A percentile compares a stretch with the other conserved stretches of the same genome.
Conservation (phyloP, 1,284 basidiomycete species). For the Peniophora sp. region DNA sequence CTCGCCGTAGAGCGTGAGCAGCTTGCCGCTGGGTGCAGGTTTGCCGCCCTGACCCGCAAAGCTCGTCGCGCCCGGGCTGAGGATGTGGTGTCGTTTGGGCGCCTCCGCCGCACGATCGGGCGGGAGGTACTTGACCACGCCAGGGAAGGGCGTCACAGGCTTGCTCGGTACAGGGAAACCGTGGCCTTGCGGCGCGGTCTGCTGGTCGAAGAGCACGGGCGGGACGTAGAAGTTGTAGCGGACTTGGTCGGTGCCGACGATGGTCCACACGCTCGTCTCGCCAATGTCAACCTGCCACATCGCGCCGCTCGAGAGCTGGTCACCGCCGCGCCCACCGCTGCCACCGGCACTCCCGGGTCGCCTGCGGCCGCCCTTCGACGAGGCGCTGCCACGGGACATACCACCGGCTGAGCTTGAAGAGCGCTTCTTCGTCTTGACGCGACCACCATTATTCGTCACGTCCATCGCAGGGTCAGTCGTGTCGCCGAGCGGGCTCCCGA, state of each 20-base stretch:
- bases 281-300: conserved; percentile 84
- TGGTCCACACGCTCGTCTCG: conserved; percentile 90
- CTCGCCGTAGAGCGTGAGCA: conserved; percentile 85
- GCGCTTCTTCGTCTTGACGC: conserved; percentile 71
- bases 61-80: conserved; percentile 49
- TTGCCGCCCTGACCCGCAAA: conserved; percentile 56
- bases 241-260: conserved; percentile 84
- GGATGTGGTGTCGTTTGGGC: conserved; percentile 57
- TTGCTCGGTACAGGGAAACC: conserved; percentile 73
- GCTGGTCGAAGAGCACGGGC: conserved; percentile 73
- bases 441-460: conserved; percentile 69
- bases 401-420: conserved; percentile 67
- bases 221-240: conserved; percentile 91
- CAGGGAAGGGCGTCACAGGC: conserved; percentile 83
- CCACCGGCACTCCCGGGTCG: conserved; percentile 71
- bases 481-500: conserved; percentile 37
- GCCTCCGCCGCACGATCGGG: conserved; percentile 74
- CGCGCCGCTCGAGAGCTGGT: conserved; percentile 61
- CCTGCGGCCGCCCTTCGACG: conserved; percentile 49
- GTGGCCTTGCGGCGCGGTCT: conserved; percentile 53
- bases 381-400: conserved; percentile 39
- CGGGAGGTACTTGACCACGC: conserved; percentile 77
- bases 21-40: conserved; percentile 51
- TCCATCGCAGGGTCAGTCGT: conserved; percentile 66
- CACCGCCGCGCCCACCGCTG: conserved; percentile 54